Conservation (phyloP, 495 filamentous ascomycete genomes). For the Saxispiralis lemnorum region DNA sequence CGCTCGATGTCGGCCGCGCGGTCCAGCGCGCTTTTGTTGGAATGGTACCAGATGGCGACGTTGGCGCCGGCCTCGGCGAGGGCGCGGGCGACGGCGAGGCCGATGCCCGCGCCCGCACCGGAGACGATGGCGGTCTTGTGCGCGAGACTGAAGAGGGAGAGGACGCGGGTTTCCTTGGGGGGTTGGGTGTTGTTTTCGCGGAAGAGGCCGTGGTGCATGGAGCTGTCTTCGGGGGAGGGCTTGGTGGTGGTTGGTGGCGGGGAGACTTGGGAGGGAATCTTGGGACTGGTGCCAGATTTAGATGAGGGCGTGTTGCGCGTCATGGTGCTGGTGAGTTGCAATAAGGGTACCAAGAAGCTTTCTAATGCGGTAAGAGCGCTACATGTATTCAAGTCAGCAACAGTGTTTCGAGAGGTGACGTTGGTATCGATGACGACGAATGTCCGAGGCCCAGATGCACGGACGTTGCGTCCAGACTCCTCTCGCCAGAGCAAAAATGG, state of each 20-base stretch:
- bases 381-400: too few relatives aligned
- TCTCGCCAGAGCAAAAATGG: too few relatives aligned
- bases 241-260: not conserved
- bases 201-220: slow-evolving; percentile 21
- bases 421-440: too few relatives aligned
- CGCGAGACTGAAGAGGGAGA: slow-evolving; percentile 69
- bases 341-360: too few relatives aligned
- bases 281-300: too few relatives aligned
- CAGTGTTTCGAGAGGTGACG: too few relatives aligned
- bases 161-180: slow-evolving; percentile 39
- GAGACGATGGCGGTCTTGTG: slow-evolving; percentile 72
- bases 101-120: slow-evolving; percentile 69
- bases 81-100: slow-evolving; percentile 55
- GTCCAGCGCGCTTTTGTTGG: slow-evolving; percentile 50
- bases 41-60: slow-evolving; percentile 75
- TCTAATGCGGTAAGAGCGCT: too few relatives aligned
- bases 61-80: slow-evolving; percentile 74
- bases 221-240: slow-evolving; percentile 10
- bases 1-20: slow-evolving; percentile 56
- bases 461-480: too few relatives aligned
- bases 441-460: too few relatives aligned
- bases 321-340: too few relatives aligned
- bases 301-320: too few relatives aligned
- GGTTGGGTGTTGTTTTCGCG: slow-evolving; percentile 23
- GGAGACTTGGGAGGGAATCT: not conserved